Base-by-base conservation (phyloP, 176 grass and related monocot species). In the Ensete ventricosum region DNA sequence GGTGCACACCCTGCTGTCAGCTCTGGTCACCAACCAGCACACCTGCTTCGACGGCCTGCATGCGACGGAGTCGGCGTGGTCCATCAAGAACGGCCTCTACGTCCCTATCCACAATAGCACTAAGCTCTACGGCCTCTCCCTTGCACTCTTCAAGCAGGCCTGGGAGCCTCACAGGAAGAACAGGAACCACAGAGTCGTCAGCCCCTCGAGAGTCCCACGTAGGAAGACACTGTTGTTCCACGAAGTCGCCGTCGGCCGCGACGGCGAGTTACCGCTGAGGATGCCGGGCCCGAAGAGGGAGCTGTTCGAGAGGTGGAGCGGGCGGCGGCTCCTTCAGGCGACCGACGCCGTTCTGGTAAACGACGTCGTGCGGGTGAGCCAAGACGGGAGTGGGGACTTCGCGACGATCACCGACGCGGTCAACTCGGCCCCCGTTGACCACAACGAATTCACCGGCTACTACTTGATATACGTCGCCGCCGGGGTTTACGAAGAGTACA, bases 401-500 rank as follows among this genome's bases (percentile, higher is more conserved):
- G 87, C 77, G 3, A 87, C 71, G 1, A 80, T 98, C 7, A 79
- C 80, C 9, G 90, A 80, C 0, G 94, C 94, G 8, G 75, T 98
- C 52, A 84, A 83, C 0, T 86, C 85, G 0, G 94, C 90, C 26
- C 90, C 94, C 0, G 84, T 17, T 0, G 87, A 91, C 59, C 85
- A 89, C 23, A 55, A 98, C 52, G 88, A 86, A 49, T 93, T 68
- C 73, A 55, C 20, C 14, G 94, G 94, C 9, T 93, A 98, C 70
- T 80, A 88, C 85, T 55, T 98, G 6, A 93, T 98, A 21, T 84
- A 91, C 74, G 94, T 98, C 55, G 81, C 43, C 9, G 79, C 29
- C 19, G 90, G 94, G 13, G 88, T 98, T 10, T 98, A 98, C 72
- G 77, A 87, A n/a, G 94, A 98, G 79, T 91, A 93, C 76, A 88